Base-by-base conservation (phyloP, 176 grass and related monocot species). In the Aegilops bicornis region DNA sequence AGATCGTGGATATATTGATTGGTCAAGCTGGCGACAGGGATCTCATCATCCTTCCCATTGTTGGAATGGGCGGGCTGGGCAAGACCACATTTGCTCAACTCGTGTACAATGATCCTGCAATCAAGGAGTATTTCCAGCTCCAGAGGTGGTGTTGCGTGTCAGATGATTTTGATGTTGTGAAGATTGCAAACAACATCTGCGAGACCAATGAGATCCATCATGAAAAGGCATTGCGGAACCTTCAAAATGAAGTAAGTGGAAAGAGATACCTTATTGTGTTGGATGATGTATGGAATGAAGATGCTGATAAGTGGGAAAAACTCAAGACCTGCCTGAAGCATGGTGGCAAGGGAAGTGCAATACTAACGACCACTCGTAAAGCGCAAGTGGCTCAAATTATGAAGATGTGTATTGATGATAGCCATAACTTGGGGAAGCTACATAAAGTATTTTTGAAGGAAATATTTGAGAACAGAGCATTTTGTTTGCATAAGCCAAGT, bases 221-320 rank as follows among this genome's bases (percentile, higher is more conserved):
- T 88, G 69, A 86, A 62, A 59, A 11, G 19, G 17, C 32, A 22
- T 39, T 84, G 8, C 14, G 20, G 0, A 4, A 30, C 15, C 76
- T 93, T 35, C 16, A 15, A 0, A 24, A 48, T 1, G 22, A 27
- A 23, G 10, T 92, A 17, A 27, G 43, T 23, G 76, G 65, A 19
- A 85, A 87, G 42, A 60, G 5, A 15, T 89, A 56, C 43, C 23
- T 92, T 1, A 61, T 89, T 69, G 90, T 89, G 0, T 39, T 92
- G 2, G 90, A 92, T 83, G 87, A 92, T 69, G 87, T 87, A 11
- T 80, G 90, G 90, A 40, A 89, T 63, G 71, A 50, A 3, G n/a
- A 85, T 37, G 8, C 0, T 7, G 30, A 64, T 2, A 64, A 78
- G 33, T 93, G 81, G 91, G 59, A 77, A 19, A 33, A 59, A 6